Evolutionary conservation across 495 filamentous ascomycete genomes (phyloP).

Genomic region (Halenospora varia): DNA sequence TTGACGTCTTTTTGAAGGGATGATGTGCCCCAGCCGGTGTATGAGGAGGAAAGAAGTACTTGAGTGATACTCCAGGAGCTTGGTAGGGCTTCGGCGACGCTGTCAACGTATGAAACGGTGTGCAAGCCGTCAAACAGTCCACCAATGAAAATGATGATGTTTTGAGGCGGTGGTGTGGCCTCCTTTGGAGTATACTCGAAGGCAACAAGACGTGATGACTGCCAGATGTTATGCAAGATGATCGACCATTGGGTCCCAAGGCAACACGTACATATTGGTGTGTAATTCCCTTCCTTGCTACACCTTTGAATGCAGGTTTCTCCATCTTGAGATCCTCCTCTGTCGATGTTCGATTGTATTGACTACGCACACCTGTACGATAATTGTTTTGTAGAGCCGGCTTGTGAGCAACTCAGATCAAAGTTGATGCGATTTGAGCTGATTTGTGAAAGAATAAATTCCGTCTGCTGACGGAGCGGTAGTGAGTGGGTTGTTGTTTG

Average conservation of each 20-base stretch:
- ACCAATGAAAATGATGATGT: constrained; percentile 79
- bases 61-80: constrained; percentile 61
- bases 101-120: constrained; percentile 58
- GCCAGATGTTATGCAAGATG: not conserved
- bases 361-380: no score
- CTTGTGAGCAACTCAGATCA: no score
- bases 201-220: constrained; percentile 51
- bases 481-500: no score
- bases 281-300: constrained; percentile 11
- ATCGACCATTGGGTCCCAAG: not conserved
- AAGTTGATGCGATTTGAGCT: no score
- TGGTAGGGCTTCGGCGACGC: constrained; percentile 52
- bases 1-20: constrained; percentile 65
- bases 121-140: constrained; percentile 79
- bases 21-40: constrained; percentile 67
- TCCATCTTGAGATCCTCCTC: not conserved
- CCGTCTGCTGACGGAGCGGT: no score
- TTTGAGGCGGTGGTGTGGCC: constrained; percentile 26
- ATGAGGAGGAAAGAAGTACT: constrained; percentile 58
- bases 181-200: constrained; percentile 49
- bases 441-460: no score
- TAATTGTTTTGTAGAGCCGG: no score
- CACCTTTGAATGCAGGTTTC: constrained; percentile 1
- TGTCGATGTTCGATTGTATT: not conserved
- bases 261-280: constrained; percentile 19